Evolutionary conservation across 2,329 filamentous ascomycete species (phyloP), one percentile per base, ranked within the genome.

Genomic region (Tolypocladium endophyticum): DNA sequence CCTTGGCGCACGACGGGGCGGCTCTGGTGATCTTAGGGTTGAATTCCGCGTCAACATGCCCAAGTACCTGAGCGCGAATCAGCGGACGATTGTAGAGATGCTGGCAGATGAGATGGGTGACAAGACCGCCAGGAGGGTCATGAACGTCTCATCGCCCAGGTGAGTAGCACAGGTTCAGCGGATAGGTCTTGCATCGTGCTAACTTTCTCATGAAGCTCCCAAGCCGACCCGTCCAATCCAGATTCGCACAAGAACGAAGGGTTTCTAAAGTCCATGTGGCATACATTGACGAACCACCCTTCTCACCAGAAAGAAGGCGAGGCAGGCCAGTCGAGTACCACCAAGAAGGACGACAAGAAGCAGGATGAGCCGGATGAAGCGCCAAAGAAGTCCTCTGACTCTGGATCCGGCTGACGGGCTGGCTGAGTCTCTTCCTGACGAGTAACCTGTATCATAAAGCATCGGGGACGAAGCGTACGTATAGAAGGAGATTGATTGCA

Each of bases 31-130:
- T 70, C 77, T 99, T 61, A 88, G 86, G 71, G 92, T 99, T 8
- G 93, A 99, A 73, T 99, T 96, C 82, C 91, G 91, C 73, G 90
- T 99, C 54, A 79, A 84, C 59, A 96, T 97, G 90, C 94, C 94
- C 54, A 97, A 96, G 76, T 97, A 93, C 69, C 80, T 99, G 64
- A 91, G 84, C 59, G 84, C 88, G 54, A 97, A 96, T 76, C 92
- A 99, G 78, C 84, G 94, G 58, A 95, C 90, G 0, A 89, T 99
- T 61, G 77, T 96, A 53, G 94, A 99, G 77, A 93, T 97, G 85
- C 84, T 99, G 64, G 94, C 94, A 8, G 92, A 99, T 68, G 94
- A 99, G 77, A 88, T 99, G 86, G 87, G 84, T 45, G 94, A 99
- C 74, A 92, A 92, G 78, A 90, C 85, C 35, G 94, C 94, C 39